phyloP scores from a whole-genome alignment of 768 basidiomycete genomes.

The Lactarius vividus region DNA sequence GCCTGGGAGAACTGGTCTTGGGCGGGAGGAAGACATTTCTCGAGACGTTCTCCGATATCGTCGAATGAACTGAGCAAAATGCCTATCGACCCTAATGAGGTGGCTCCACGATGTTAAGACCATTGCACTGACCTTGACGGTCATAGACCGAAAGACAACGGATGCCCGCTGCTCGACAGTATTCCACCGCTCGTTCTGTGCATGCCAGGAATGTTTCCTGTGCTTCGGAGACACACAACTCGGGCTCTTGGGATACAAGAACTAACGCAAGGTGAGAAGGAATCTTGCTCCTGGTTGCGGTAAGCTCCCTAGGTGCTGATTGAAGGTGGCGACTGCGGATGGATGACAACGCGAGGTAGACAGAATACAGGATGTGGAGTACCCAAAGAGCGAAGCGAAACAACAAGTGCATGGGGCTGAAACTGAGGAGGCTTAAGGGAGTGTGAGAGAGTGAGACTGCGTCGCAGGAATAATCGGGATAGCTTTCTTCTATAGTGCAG shows the following conservation, averaged over 20 bases:
- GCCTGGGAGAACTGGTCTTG: slow-evolving; percentile 41
- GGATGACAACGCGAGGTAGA: slow-evolving; percentile 41
- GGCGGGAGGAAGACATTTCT: slow-evolving; percentile 26
- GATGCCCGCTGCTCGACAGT: slow-evolving; percentile 65
- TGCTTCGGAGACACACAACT: slow-evolving; percentile 35
- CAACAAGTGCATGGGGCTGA: slow-evolving; percentile 41
- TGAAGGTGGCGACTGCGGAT: slow-evolving; percentile 41
- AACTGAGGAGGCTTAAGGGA: not conserved
- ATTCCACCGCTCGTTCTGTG: slow-evolving; percentile 50
- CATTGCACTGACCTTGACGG: slow-evolving; percentile 51
- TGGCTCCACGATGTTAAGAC: not conserved
- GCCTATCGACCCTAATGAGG: slow-evolving; percentile 37
- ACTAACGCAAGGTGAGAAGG: slow-evolving; percentile 68
- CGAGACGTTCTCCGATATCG: slow-evolving; percentile 33
- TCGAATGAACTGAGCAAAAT: slow-evolving; percentile 16
- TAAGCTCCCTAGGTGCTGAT: slow-evolving; percentile 46
- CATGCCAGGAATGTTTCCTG: slow-evolving; percentile 50
- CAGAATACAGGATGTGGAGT: slow-evolving; percentile 57
- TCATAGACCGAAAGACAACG: slow-evolving; percentile 70
- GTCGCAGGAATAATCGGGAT: not conserved
- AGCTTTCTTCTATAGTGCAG: not conserved
- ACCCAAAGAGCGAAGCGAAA: slow-evolving; percentile 48
- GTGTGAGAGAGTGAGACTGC: not conserved
- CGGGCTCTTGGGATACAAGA: slow-evolving; percentile 47
- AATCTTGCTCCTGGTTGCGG: slow-evolving; percentile 50